A percentile compares a stretch with the other conserved stretches of the same genome.
Conservation (phyloP, 2,329 filamentous ascomycete species). For the Aureobasidium melanogenum region DNA sequence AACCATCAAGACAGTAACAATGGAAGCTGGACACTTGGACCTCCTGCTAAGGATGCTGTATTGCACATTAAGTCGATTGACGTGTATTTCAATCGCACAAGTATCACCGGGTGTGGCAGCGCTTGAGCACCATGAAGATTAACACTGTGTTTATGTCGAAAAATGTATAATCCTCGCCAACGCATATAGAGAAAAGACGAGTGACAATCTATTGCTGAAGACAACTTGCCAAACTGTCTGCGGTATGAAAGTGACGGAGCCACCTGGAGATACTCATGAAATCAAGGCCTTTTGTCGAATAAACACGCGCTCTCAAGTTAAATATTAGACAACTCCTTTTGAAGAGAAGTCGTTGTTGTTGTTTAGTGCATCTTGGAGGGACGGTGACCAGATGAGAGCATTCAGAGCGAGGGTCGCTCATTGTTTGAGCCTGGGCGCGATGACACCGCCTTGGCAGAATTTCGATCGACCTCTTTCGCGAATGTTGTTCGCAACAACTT, state of each 20-base stretch:
- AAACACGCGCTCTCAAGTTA: no score
- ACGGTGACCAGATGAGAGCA: not conserved
- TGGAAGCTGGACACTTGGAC: conserved; percentile 64
- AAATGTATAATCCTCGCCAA: no score
- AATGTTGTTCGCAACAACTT: not conserved
- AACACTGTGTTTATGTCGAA: no score
- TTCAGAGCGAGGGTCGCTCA: not conserved
- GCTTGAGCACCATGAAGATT: not conserved
- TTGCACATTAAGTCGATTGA: conserved; percentile 62
- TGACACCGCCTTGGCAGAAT: not conserved
- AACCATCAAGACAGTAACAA: conserved; percentile 45
- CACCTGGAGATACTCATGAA: not conserved
- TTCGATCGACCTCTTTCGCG: not conserved
- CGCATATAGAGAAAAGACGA: no score
- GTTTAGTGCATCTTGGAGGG: no score
- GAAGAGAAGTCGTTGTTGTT: no score
- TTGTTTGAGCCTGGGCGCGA: no score
- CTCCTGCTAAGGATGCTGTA: conserved; percentile 54
- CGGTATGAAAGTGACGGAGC: no score
- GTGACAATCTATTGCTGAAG: no score
- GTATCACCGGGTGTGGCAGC: conserved; percentile 1
- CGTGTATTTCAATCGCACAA: conserved; percentile 60
- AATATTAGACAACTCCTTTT: no score
- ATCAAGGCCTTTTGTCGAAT: not conserved
- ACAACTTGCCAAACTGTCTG: no score